Percentiles rank a stretch among this genome's conserved stretches.
phyloP scores from a whole-genome alignment of 352 stramenopile species.

The Globisporangium spiculum region DNA sequence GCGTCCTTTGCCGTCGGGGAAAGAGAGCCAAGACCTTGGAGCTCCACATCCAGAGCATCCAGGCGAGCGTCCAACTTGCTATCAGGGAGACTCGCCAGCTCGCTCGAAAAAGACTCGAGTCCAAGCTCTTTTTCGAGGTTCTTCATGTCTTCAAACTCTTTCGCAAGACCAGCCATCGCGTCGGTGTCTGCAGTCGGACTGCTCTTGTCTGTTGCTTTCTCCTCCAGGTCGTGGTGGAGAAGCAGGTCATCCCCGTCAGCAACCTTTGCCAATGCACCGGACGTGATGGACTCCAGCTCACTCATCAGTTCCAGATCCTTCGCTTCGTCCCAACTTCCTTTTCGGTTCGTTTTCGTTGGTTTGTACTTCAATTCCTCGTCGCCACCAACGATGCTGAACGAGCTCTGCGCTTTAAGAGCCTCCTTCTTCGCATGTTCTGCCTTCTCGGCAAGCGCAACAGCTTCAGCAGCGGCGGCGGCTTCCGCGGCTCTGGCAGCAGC shows the following conservation, averaged over 20 bases:
- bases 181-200: slow-evolving; percentile 21
- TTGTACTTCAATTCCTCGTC: slow-evolving; percentile 55
- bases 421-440: slow-evolving; percentile 34
- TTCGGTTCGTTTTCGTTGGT: slow-evolving; percentile 43
- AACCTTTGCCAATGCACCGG: slow-evolving; percentile 46
- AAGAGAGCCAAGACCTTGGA: slow-evolving; percentile 59
- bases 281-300: slow-evolving; percentile 79
- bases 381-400: slow-evolving; percentile 71
- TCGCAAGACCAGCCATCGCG: slow-evolving; percentile 43
- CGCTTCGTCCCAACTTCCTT: slow-evolving; percentile 80
- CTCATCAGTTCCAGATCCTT: slow-evolving; percentile 87
- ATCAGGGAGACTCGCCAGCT: slow-evolving; percentile 39
- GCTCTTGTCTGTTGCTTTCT: slow-evolving; percentile 31
- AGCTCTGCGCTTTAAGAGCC: slow-evolving; percentile 36
- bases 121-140: slow-evolving; percentile 81
- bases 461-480: slow-evolving; percentile 33
- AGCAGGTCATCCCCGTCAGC: slow-evolving; percentile 26
- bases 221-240: slow-evolving; percentile 31
- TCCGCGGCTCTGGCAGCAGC: slow-evolving; percentile 34
- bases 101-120: slow-evolving; percentile 54
- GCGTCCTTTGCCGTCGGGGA: slow-evolving; percentile 42
- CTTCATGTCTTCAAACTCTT: slow-evolving; percentile 84
- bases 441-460: slow-evolving; percentile 32
- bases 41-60: slow-evolving; percentile 69
- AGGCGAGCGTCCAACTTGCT: slow-evolving; percentile 60